Conservation (phyloP, 805 yeast species). For the Candida michaelii region DNA sequence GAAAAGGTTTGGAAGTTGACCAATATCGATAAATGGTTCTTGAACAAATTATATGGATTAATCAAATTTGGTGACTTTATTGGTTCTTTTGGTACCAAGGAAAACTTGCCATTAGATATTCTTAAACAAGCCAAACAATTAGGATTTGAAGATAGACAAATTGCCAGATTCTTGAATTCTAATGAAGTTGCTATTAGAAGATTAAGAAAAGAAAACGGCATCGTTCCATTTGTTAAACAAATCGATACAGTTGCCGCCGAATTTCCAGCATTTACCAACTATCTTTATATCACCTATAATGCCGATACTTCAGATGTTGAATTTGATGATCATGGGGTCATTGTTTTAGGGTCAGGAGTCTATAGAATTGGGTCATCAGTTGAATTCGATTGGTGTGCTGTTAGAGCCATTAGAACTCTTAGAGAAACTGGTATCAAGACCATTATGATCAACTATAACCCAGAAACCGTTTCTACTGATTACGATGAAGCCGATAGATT, state of each 20-base stretch:
- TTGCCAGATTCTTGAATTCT: constrained; percentile 83
- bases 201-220: constrained; percentile 80
- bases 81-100: constrained; percentile 54
- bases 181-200: constrained; percentile 92
- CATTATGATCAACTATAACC: constrained; percentile 96
- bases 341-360: constrained; percentile 98
- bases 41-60: constrained; percentile 77
- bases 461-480: constrained; percentile 98
- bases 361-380: constrained; percentile 98
- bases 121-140: constrained; percentile 90
- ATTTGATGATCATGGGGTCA: constrained; percentile 90
- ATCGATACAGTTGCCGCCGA: constrained; percentile 99
- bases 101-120: constrained; percentile 59
- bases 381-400: constrained; percentile 99
- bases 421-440: constrained; percentile 77
- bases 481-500: constrained; percentile 97
- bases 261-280: constrained; percentile 95
- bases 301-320: constrained; percentile 83
- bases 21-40: constrained; percentile 95
- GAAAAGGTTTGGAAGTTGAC: constrained; percentile 89
- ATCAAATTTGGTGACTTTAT: constrained; percentile 69
- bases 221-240: constrained; percentile 91
- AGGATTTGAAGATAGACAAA: constrained; percentile 96
- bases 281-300: constrained; percentile 90
- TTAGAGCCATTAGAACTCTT: constrained; percentile 90